phyloP scores from a whole-genome alignment of 2,329 filamentous ascomycete species.

The Aureobasidium pullulans region DNA sequence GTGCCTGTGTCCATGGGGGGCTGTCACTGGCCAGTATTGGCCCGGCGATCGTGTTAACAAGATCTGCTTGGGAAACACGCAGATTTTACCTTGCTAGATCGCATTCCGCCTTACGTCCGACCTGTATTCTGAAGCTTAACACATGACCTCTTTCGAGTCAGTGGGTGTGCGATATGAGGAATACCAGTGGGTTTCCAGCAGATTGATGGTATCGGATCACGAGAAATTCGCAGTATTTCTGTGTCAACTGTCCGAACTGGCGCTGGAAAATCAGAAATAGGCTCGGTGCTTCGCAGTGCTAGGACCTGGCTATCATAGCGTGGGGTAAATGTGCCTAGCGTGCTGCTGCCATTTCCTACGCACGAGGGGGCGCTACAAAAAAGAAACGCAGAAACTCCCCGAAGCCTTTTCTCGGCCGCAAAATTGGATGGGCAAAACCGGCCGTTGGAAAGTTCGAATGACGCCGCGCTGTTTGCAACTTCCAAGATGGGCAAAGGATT shows the following conservation, averaged over 20 bases:
- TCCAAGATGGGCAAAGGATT: background rate
- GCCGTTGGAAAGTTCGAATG: background rate
- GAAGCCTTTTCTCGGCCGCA: background rate
- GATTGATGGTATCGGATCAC: background rate
- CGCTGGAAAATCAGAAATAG: background rate
- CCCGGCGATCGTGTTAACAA: background rate
- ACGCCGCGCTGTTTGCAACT: background rate
- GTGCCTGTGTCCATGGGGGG: background rate
- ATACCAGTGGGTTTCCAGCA: background rate
- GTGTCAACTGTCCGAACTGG: background rate
- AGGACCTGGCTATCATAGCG: background rate
- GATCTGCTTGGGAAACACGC: background rate
- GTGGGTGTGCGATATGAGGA: background rate
- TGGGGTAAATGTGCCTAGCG: constrained; percentile 1
- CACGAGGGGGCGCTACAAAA: background rate
- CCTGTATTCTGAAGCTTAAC: background rate
- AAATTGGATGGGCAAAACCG: background rate
- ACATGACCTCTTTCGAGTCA: background rate
- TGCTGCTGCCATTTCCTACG: background rate
- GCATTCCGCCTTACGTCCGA: background rate
- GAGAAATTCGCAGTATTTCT: background rate
- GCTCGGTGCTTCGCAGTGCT: background rate
- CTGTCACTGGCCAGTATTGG: background rate
- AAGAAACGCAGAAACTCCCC: constrained; percentile 2
- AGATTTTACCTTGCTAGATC: background rate